Percentiles rank a stretch among this genome's conserved stretches.
Conservation (phyloP, 1,139 yeast species). For the Blastobotrys malaysiensis region DNA sequence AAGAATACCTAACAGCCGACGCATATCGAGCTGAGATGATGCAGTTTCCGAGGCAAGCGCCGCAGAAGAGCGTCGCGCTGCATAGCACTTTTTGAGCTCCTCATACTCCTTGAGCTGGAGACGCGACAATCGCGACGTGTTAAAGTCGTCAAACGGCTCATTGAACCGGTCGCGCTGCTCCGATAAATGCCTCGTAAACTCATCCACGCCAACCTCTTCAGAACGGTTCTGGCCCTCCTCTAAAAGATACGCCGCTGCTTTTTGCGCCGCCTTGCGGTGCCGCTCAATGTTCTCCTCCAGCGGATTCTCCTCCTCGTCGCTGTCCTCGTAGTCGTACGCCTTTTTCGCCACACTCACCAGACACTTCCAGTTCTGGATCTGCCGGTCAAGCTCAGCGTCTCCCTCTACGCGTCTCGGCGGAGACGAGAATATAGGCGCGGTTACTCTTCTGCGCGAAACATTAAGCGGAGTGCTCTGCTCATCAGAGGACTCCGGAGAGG, state of each 20-base stretch:
- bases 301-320: constrained; percentile 24
- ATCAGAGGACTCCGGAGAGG: constrained; percentile 2
- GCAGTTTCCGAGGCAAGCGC: background rate
- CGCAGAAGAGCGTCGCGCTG: background rate
- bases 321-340: constrained; percentile 33
- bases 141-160: constrained; percentile 27
- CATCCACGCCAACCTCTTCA: constrained; percentile 43
- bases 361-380: constrained; percentile 26
- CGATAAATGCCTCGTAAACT: constrained; percentile 36
- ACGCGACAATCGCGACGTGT: constrained; percentile 32
- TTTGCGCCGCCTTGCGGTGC: constrained; percentile 43
- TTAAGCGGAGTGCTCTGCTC: background rate
- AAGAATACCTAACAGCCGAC: constrained; percentile 39
- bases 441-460: background rate
- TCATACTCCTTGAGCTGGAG: constrained; percentile 28
- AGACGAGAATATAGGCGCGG: background rate
- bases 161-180: constrained; percentile 14
- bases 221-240: constrained; percentile 40
- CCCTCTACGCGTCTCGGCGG: constrained; percentile 5
- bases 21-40: constrained; percentile 35
- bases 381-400: constrained; percentile 26
- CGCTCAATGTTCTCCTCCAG: constrained; percentile 33
- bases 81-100: constrained; percentile 21
- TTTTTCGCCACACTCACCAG: constrained; percentile 33
- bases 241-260: constrained; percentile 40